Conservation (phyloP, 2,329 filamentous ascomycete species). For the Diaporthe ilicicola region DNA sequence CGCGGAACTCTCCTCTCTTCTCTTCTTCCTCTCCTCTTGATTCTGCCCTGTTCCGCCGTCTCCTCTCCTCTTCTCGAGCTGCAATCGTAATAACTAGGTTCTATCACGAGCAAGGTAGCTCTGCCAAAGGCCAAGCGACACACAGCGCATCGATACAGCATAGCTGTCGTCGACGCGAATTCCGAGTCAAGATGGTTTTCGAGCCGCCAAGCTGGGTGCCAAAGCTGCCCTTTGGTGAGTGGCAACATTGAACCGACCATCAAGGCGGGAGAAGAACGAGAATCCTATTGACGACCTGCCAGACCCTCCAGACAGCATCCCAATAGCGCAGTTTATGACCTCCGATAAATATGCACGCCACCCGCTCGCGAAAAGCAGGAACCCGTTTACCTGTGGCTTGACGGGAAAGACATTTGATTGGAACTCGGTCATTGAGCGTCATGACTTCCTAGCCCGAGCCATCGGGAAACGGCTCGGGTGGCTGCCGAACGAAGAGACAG, state of each 20-base stretch:
- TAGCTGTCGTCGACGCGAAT: background rate
- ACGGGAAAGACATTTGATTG: conserved; percentile 73
- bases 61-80: background rate
- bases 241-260: background rate
- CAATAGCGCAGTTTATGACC: conserved; percentile 80
- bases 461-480: conserved; percentile 77
- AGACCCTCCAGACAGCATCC: conserved; percentile 76
- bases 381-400: conserved; percentile 81
- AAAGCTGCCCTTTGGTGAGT: conserved; percentile 62
- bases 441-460: conserved; percentile 73
- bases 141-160: background rate
- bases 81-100: background rate
- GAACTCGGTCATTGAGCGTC: conserved; percentile 69
- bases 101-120: background rate
- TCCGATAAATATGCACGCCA: conserved; percentile 74
- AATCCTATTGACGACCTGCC: conserved; percentile 25
- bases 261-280: background rate
- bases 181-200: conserved; percentile 59
- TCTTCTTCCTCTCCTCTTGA: background rate
- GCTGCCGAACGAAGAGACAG: conserved; percentile 72
- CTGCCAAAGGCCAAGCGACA: background rate
- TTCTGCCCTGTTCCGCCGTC: background rate
- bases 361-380: conserved; percentile 68
- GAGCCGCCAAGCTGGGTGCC: conserved; percentile 69
- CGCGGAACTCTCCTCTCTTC: background rate